Conservation (phyloP, 352 stramenopile genomes). For the Elongisporangium senticosum region DNA sequence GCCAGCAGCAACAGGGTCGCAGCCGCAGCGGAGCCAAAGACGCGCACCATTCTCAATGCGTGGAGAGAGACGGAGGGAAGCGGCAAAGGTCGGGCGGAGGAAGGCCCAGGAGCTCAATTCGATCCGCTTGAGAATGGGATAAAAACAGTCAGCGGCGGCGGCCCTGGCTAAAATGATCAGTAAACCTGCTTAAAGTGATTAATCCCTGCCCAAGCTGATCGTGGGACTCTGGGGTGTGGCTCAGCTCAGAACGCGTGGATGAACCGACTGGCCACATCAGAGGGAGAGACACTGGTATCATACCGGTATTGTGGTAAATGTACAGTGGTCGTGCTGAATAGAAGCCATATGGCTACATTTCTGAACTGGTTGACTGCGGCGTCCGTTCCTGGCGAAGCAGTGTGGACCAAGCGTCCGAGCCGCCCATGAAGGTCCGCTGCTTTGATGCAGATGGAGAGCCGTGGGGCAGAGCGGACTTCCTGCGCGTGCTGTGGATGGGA, state of each 20-base stretch:
- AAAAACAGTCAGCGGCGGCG: not conserved
- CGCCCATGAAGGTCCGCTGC: constrained; percentile 2
- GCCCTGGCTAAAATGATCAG: not conserved
- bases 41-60: constrained; percentile 15
- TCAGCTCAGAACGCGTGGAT: not conserved
- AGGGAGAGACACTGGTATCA: not conserved
- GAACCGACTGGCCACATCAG: not conserved
- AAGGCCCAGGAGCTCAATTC: not conserved
- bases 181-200: not conserved
- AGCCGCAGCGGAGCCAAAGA: constrained; percentile 10
- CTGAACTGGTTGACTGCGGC: not conserved
- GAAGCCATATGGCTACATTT: not conserved
- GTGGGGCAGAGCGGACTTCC: constrained; percentile 8
- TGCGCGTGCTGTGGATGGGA: constrained; percentile 15
- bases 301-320: not conserved
- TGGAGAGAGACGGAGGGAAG: not conserved
- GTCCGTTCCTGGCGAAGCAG: constrained; percentile 24
- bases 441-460: constrained; percentile 10
- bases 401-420: constrained; percentile 33
- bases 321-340: no score
- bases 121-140: not conserved
- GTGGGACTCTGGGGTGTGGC: not conserved
- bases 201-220: not conserved
- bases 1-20: constrained; percentile 11
- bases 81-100: not conserved